Conservation (phyloP, 805 yeast species). For the Komagataella pseudopastoris region DNA sequence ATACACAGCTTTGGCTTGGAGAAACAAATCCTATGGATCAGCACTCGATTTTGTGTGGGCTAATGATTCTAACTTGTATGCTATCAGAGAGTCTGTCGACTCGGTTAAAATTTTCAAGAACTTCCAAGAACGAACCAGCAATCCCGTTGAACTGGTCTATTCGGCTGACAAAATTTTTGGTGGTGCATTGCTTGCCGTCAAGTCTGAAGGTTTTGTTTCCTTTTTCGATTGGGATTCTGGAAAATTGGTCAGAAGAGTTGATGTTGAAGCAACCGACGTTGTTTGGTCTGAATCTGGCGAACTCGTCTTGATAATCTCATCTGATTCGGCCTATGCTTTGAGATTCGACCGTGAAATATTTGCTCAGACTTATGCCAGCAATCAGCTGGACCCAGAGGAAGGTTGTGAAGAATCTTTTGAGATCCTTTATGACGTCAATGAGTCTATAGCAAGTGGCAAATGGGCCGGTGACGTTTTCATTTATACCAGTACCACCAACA, state of each 20-base stretch:
- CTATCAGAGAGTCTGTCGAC: constrained; percentile 59
- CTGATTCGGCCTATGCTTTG: constrained; percentile 67
- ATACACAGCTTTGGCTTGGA: constrained; percentile 96
- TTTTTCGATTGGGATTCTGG: constrained; percentile 95
- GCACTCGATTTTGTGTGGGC: constrained; percentile 95
- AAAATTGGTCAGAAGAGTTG: constrained; percentile 72
- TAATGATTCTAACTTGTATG: constrained; percentile 77
- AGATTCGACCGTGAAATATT: constrained; percentile 58
- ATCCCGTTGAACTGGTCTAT: constrained; percentile 51
- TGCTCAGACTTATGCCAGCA: constrained; percentile 45
- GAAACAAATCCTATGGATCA: constrained; percentile 85
- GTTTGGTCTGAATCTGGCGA: constrained; percentile 94
- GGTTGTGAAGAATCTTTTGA: constrained; percentile 84
- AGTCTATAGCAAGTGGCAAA: constrained; percentile 73
- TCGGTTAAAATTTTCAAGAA: constrained; percentile 65
- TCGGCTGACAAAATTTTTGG: constrained; percentile 73
- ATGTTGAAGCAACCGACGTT: constrained; percentile 72
- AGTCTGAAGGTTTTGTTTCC: constrained; percentile 71
- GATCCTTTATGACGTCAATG: constrained; percentile 70
- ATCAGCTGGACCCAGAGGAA: constrained; percentile 58
- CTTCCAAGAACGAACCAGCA: constrained; percentile 64
- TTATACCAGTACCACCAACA: constrained; percentile 74
- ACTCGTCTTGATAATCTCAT: constrained; percentile 59
- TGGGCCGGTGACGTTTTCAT: constrained; percentile 98
- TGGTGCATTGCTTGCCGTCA: constrained; percentile 80